These are phyloP conservation scores for Fusarium sp. DNA, from an alignment of 2,329 filamentous ascomycete genomes.

Conservation along the genomic window DNA sequence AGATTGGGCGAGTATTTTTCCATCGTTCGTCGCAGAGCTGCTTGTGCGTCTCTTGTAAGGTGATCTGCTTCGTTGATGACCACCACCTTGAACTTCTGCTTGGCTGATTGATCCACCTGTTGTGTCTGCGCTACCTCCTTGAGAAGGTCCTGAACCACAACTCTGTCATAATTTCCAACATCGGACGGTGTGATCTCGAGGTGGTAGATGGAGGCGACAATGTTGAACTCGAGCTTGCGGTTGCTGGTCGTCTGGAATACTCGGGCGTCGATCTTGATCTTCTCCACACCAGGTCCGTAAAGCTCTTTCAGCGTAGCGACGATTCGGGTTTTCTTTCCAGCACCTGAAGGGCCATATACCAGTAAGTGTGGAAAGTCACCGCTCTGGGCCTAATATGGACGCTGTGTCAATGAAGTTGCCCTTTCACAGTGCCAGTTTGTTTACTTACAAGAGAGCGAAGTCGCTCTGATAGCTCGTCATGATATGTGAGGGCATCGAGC, in stretches of 20 bases:
- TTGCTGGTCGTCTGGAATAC: conserved; percentile 96
- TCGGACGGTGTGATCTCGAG: conserved; percentile 98
- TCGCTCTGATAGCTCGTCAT: conserved; percentile 86
- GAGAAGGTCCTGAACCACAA: conserved; percentile 93
- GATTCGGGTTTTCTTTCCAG: conserved; percentile 97
- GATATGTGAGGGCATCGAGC: conserved; percentile 84
- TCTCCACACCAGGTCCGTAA: conserved; percentile 96
- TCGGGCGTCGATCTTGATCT: conserved; percentile 98
- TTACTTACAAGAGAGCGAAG: conserved; percentile 84
- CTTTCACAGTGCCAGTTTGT: conserved; percentile 52
- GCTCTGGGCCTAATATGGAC: conserved; percentile 80
- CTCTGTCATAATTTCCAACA: conserved; percentile 94
- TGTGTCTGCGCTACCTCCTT: conserved; percentile 99
- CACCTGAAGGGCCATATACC: conserved; percentile 95
- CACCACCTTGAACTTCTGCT: conserved; percentile 96
- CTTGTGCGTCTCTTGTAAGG: conserved; percentile 92
- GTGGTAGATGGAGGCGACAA: conserved; percentile 96
- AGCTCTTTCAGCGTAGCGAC: conserved; percentile 95
- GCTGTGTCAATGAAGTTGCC: conserved; percentile 11
- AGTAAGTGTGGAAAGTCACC: conserved; percentile 98
- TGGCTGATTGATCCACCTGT: conserved; percentile 93
- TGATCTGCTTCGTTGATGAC: conserved; percentile 99
- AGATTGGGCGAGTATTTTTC: conserved; percentile 99
- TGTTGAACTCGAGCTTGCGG: conserved; percentile 99
- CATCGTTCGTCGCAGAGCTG: conserved; percentile 94